These are phyloP conservation scores for Aciculosporium take DNA, from an alignment of 2,329 filamentous ascomycete species.

Conservation along the genomic window DNA sequence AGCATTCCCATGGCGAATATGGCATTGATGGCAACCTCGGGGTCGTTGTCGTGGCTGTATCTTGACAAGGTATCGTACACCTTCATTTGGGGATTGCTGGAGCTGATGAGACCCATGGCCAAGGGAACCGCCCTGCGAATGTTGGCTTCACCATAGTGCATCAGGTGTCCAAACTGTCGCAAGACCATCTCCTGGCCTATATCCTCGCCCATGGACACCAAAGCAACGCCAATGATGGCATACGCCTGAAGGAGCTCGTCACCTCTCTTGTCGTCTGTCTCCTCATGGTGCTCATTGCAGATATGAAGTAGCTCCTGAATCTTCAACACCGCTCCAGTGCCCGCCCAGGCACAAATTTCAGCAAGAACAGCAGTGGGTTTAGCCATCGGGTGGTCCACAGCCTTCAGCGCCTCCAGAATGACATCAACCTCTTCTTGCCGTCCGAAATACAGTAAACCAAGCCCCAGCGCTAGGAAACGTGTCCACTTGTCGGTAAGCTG, in stretches of 20 bases:
- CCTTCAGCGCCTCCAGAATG: constrained; percentile 90
- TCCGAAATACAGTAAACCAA: constrained; percentile 89
- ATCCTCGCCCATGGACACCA: constrained; percentile 97
- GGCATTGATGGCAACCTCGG: constrained; percentile 93
- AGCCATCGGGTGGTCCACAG: constrained; percentile 90
- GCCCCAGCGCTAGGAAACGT: constrained; percentile 83
- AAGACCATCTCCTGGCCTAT: constrained; percentile 98
- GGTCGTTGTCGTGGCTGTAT: constrained; percentile 98
- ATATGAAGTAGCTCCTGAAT: constrained; percentile 94
- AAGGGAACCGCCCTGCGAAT: constrained; percentile 92
- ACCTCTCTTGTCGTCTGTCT: constrained; percentile 85
- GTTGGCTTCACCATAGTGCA: constrained; percentile 97
- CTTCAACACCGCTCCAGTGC: constrained; percentile 92
- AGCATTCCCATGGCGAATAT: constrained; percentile 98
- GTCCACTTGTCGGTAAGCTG: constrained; percentile 98
- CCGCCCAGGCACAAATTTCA: constrained; percentile 95
- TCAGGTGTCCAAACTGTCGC: constrained; percentile 90
- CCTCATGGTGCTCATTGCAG: constrained; percentile 94
- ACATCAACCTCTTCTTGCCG: constrained; percentile 98
- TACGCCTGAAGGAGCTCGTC: constrained; percentile 94
- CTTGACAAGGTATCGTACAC: constrained; percentile 95
- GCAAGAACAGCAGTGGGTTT: constrained; percentile 90
- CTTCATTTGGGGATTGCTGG: constrained; percentile 99
- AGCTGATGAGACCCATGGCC: constrained; percentile 90
- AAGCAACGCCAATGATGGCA: constrained; percentile 80